Base-by-base conservation (phyloP, 2,329 filamentous ascomycete genomes). In the Penicillium italicum region DNA sequence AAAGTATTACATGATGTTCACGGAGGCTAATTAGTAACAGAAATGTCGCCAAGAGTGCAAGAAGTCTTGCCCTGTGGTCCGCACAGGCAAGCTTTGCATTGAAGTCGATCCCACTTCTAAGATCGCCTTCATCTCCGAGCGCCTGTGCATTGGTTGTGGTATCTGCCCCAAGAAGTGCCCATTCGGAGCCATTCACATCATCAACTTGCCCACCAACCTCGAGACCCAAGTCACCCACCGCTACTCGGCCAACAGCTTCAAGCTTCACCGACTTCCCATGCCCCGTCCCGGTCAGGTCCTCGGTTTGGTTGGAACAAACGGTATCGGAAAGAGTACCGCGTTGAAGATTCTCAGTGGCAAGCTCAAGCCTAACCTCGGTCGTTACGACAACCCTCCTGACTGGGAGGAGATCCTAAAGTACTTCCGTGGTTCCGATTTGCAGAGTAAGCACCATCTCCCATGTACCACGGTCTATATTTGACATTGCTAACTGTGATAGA, bases 21-120 rank as follows among this genome's bases (percentile, higher is more conserved):
- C 5, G n/a, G 26, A 59, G 51, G 55, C 70, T 72, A 55, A 70
- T 58, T 10, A 46, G 60, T 45, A 66, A 63, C 70, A 92, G 89
- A 97, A 97, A 91, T 97, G 94, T 77, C 87, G 93, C 66, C 93
- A 97, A 80, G 94, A 99, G 78, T 99, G 94, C 84, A 97, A 97
- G 77, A 97, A 97, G 77, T 93, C 92, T 30, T 99, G 94, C 76
- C 91, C 95, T 30, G 94, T 99, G 61, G 94, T 99, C 66, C 90
- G 93, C 70, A 96, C 92, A 58, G 94, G 94, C 77, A 97, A 97
- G 82, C 86, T 95, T 65, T 96, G 92, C 78, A 97, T 97, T 74
- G 93, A 99, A 81, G 95, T 99, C 69, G 82, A 84, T 50, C 80
- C 90, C 61, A 85, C 90, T 56, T 95, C 93, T 64, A 93, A 93